A percentile compares a stretch with the other conserved stretches of the same genome.
phyloP scores from a whole-genome alignment of 2,329 filamentous ascomycete species.

The Pleoardoris graminearum region DNA sequence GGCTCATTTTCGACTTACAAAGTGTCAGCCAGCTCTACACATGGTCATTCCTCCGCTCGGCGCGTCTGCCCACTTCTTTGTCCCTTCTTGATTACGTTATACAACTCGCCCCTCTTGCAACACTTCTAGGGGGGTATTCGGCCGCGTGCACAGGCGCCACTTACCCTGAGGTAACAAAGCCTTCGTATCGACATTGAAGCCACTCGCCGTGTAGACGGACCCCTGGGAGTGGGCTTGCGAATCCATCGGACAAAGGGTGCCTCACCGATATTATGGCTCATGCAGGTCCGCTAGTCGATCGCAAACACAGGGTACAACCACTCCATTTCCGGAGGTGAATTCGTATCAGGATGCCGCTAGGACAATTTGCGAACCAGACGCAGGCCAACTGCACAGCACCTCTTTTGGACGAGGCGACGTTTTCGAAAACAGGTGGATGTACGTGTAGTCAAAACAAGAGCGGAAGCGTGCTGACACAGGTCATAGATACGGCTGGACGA shows the following conservation, averaged over 20 bases:
- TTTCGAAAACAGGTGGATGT: slow-evolving; percentile 27
- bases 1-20: not conserved
- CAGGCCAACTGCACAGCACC: slow-evolving; percentile 22
- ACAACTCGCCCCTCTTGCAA: not conserved
- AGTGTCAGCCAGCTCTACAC: not conserved
- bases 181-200: not conserved
- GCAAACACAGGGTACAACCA: not conserved
- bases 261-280: not conserved
- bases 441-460: too few species aligned
- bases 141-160: slow-evolving; percentile 3
- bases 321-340: not conserved
- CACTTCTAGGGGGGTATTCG: not conserved
- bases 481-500: slow-evolving; percentile 53
- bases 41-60: not conserved
- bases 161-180: not conserved
- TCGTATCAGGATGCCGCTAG: slow-evolving; percentile 9
- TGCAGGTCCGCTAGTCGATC: not conserved
- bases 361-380: slow-evolving; percentile 22
- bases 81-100: not conserved
- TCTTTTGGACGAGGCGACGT: slow-evolving; percentile 26
- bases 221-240: not conserved
- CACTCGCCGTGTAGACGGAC: not conserved
- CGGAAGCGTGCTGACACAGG: slow-evolving; percentile 5
- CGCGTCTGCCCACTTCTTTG: not conserved
- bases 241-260: slow-evolving; percentile 4